These are phyloP conservation scores for Debaryomyces udenii DNA, from an alignment of 1,139 yeast species.

Conservation along the genomic window DNA sequence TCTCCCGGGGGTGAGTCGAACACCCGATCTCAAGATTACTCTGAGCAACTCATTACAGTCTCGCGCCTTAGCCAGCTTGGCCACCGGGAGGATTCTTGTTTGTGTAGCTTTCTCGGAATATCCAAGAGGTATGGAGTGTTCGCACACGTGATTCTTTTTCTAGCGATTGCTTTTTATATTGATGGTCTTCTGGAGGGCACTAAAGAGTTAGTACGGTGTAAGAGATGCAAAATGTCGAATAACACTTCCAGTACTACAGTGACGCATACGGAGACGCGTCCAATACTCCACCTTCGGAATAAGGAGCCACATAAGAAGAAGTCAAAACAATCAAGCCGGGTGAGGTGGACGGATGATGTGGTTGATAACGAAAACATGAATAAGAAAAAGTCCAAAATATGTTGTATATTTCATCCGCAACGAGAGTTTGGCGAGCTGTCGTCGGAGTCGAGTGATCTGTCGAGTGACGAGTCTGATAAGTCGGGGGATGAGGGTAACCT, in stretches of 20 bases:
- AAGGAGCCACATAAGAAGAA: constrained; percentile 14
- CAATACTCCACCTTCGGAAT: constrained; percentile 10
- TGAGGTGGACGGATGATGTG: constrained; percentile 83
- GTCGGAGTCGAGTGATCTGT: constrained; percentile 34
- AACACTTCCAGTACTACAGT: constrained; percentile 4
- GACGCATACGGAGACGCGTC: constrained; percentile 7
- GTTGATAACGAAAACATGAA: constrained; percentile 87
- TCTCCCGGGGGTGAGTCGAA: constrained; percentile 87
- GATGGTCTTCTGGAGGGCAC: no score
- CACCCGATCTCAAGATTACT: constrained; percentile 81
- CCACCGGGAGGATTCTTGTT: constrained; percentile 57
- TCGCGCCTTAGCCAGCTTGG: constrained; percentile 84
- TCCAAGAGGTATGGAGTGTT: no score
- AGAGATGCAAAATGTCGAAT: not conserved
- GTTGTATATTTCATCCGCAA: constrained; percentile 92
- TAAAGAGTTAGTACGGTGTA: no score
- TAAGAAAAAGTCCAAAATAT: constrained; percentile 88
- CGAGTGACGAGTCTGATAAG: constrained; percentile 40
- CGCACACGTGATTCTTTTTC: no score
- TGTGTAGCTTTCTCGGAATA: no score
- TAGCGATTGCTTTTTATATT: no score
- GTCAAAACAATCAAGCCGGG: constrained; percentile 47
- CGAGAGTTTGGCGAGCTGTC: constrained; percentile 68
- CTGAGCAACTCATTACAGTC: constrained; percentile 62
- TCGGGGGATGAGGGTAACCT: constrained; percentile 16